These are phyloP conservation scores for Camptophora hylomeconis DNA, from an alignment of 2,329 filamentous ascomycete species.

Conservation along the genomic window DNA sequence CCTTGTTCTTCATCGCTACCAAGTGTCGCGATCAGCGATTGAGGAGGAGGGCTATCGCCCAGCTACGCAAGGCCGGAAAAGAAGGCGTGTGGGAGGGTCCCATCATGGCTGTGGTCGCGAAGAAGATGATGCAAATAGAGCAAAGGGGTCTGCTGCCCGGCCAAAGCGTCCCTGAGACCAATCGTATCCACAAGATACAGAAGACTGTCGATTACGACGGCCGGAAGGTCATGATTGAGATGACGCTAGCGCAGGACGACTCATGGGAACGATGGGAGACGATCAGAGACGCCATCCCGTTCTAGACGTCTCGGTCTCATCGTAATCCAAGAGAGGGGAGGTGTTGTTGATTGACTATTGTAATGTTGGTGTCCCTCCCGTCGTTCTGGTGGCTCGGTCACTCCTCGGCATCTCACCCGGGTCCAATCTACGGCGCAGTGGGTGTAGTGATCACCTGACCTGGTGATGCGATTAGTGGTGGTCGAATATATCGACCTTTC, in stretches of 20 bases:
- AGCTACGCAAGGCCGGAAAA: conserved; percentile 21
- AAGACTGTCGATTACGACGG: conserved; percentile 18
- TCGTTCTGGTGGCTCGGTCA: too few relatives aligned
- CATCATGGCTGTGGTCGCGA: conserved; percentile 19
- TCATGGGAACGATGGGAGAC: conserved; percentile 14
- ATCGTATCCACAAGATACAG: conserved; percentile 17
- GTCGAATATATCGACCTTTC: too few relatives aligned
- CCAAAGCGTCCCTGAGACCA: conserved; percentile 13
- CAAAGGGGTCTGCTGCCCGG: conserved; percentile 12
- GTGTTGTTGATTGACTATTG: too few relatives aligned
- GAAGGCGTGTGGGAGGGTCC: conserved; percentile 26
- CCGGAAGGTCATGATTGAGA: conserved; percentile 13
- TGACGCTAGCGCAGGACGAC: conserved; percentile 11
- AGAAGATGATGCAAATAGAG: conserved; percentile 18
- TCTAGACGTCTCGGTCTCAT: too few relatives aligned
- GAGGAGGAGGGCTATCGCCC: conserved; percentile 19
- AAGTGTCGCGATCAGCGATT: conserved; percentile 19
- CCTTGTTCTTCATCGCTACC: conserved; percentile 22
- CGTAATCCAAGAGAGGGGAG: too few relatives aligned
- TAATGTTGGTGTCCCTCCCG: too few relatives aligned
- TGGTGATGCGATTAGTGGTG: too few relatives aligned
- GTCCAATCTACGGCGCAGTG: too few relatives aligned
- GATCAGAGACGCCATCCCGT: conserved; percentile 12
- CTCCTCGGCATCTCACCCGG: too few relatives aligned
- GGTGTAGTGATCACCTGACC: too few relatives aligned